These are phyloP conservation scores for Lachnum nothofagi DNA, from an alignment of 2,329 filamentous ascomycete genomes.

Conservation along the genomic window DNA sequence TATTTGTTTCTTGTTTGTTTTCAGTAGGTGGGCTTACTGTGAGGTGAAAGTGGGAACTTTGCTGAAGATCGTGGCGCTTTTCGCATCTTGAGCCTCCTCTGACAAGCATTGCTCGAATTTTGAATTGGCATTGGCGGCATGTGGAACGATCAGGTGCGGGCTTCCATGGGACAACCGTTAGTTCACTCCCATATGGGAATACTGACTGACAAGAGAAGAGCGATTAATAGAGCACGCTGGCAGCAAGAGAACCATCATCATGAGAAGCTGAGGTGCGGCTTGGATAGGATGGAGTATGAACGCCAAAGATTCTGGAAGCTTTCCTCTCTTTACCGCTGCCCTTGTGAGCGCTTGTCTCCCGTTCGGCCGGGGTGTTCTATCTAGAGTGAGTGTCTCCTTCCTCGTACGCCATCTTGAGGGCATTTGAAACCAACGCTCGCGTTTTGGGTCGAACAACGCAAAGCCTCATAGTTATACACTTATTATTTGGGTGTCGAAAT, in stretches of 20 bases:
- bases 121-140: neutral
- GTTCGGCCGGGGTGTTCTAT: no score
- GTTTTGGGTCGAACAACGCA: neutral
- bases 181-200: no score
- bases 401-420: neutral
- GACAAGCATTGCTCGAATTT: neutral
- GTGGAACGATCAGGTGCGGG: neutral
- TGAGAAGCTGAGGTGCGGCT: no score
- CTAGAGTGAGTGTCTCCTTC: no score
- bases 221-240: no score
- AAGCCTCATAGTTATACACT: neutral
- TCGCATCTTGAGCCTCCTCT: neutral
- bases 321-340: neutral
- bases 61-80: no score
- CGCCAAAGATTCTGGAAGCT: no score
- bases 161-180: no score
- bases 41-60: neutral
- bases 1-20: constrained; percentile 14
- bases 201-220: no score
- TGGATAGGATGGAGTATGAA: no score
- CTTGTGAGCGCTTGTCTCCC: neutral
- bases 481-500: neutral
- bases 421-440: neutral
- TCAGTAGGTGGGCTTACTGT: constrained; percentile 7
- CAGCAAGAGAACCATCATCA: no score